phyloP scores from a whole-genome alignment of 345 rosid species.

The Salix brachista region DNA sequence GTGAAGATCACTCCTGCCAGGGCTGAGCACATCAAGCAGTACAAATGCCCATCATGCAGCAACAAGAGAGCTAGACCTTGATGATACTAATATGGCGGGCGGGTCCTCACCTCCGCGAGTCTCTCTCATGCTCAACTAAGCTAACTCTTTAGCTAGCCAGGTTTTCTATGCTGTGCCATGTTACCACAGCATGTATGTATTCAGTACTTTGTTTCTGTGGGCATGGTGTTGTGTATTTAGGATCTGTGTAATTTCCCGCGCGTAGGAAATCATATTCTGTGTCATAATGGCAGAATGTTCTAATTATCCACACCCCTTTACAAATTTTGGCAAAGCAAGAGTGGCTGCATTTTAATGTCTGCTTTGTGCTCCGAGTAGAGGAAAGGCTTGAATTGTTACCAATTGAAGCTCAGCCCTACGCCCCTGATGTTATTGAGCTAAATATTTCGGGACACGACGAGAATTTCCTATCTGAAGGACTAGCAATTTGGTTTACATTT shows the following conservation, averaged over 20 bases:
- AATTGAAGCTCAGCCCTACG: background rate
- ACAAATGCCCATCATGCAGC: conserved; percentile 31
- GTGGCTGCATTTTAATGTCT: no score
- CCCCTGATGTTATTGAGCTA: no score
- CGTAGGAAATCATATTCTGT: conserved; percentile 9
- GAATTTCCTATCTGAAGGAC: no score
- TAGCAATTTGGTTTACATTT: no score
- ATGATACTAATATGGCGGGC: conserved; percentile 3
- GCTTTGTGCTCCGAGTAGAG: no score
- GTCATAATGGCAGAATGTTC: background rate
- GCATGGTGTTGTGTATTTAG: conserved; percentile 4
- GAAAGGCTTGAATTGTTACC: no score
- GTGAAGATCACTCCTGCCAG: conserved; percentile 33
- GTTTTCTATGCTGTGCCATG: conserved; percentile 10
- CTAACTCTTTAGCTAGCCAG: conserved; percentile 22
- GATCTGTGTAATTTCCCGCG: conserved; percentile 5
- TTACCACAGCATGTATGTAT: conserved; percentile 13
- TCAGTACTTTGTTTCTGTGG: background rate
- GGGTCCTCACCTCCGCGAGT: conserved; percentile 7
- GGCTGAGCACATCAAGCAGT: conserved; percentile 32
- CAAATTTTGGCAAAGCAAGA: background rate
- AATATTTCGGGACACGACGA: no score
- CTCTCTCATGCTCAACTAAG: background rate
- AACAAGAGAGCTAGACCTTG: conserved; percentile 24
- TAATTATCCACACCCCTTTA: background rate